Evolutionary conservation across 73 alveolate genomes (phyloP).

Genomic region (Tetrahymena thermophila): DNA sequence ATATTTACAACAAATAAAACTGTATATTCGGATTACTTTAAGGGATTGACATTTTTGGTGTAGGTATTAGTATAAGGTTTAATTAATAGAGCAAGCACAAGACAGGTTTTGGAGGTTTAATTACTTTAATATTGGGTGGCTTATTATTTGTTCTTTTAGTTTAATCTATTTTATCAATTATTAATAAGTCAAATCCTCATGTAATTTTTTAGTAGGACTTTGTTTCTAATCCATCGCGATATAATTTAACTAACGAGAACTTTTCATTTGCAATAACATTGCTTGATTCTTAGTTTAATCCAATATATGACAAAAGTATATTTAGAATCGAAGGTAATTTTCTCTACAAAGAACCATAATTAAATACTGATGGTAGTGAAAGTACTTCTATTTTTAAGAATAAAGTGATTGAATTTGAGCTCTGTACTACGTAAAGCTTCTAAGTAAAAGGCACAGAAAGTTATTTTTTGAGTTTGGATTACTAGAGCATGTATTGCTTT

Average conservation of each 20-base stretch:
- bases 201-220: not conserved
- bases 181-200: not conserved
- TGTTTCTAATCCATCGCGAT: not conserved
- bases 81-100: not conserved
- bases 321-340: not conserved
- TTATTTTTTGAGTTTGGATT: not conserved
- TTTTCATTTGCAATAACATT: not conserved
- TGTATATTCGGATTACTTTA: not conserved
- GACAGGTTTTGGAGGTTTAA: not conserved
- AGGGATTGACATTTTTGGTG: not conserved
- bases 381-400: not conserved
- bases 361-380: not conserved
- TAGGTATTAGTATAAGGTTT: not conserved
- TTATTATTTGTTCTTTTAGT: not conserved
- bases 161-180: not conserved
- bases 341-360: not conserved
- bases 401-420: not conserved
- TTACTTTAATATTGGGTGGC: not conserved
- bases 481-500: not conserved
- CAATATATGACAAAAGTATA: not conserved
- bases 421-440: not conserved
- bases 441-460: not conserved
- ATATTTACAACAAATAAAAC: not conserved
- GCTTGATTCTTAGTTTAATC: not conserved
- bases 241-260: not conserved